Evolutionary conservation across 139 green algal genomes (phyloP).

Genomic region (Chlamydomonas schloesseri): DNA sequence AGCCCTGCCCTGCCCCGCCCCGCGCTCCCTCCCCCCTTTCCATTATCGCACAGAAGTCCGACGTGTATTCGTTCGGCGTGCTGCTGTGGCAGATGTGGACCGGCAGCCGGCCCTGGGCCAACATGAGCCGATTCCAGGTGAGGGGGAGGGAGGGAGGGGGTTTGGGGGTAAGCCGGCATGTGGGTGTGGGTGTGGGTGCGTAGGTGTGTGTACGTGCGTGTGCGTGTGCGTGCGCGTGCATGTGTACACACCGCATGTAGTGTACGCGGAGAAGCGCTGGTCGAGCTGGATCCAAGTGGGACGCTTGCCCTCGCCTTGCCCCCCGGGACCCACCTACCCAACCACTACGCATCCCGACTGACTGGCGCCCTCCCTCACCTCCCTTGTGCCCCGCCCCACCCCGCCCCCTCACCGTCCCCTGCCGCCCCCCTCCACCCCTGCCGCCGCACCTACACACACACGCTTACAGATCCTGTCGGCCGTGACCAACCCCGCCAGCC

Average conservation of each 20-base stretch:
- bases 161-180: not conserved
- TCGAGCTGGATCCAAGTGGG: too few relatives aligned
- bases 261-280: too few relatives aligned
- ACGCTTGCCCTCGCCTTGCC: too few relatives aligned
- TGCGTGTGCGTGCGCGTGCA: not conserved
- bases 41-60: slow-evolving; percentile 3
- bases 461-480: slow-evolving; percentile 11
- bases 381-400: not conserved
- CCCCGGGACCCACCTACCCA: too few relatives aligned
- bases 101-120: slow-evolving; percentile 49
- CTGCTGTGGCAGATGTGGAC: slow-evolving; percentile 66
- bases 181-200: not conserved
- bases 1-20: not conserved
- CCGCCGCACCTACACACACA: not conserved
- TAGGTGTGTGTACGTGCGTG: not conserved
- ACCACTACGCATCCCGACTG: too few relatives aligned
- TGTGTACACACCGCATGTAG: too few relatives aligned
- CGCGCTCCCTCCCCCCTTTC: not conserved
- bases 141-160: not conserved
- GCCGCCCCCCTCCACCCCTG: not conserved
- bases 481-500: not conserved
- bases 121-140: slow-evolving; percentile 49
- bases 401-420: not conserved
- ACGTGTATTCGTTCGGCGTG: slow-evolving; percentile 62
- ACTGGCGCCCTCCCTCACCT: not conserved